Evolutionary conservation across 306 rosid species (phyloP).

Genomic region (Prunus fruticosa): DNA sequence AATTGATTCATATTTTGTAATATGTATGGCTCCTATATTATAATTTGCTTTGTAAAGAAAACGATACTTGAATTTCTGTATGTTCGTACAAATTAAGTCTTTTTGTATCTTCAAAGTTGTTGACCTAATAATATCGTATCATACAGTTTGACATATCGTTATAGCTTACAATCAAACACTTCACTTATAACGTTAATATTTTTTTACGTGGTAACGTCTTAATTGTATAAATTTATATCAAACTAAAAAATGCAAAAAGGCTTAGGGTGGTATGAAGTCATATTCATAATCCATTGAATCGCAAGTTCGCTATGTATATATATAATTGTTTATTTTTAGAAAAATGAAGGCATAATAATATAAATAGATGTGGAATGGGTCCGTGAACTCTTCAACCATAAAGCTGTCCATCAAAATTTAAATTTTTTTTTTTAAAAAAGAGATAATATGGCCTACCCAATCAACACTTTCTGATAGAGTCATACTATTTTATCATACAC

Average conservation of each 20-base stretch:
- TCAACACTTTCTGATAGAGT: background rate
- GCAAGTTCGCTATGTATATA: background rate
- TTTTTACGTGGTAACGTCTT: background rate
- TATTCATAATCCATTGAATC: constrained; percentile 1
- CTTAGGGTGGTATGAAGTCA: constrained; percentile 2
- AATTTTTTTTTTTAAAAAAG: background rate
- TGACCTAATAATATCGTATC: too few relatives aligned
- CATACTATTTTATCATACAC: background rate
- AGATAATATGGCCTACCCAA: background rate
- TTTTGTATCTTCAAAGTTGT: too few relatives aligned
- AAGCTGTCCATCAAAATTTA: background rate
- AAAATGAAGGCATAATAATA: background rate
- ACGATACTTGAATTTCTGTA: background rate
- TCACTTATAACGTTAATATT: too few relatives aligned
- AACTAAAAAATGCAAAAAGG: background rate
- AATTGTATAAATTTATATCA: background rate
- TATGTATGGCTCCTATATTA: background rate
- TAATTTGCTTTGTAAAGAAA: background rate
- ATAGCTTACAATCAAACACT: too few relatives aligned
- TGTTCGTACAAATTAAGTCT: too few relatives aligned
- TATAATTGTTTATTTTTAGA: too few relatives aligned
- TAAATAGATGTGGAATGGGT: background rate
- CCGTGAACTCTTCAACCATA: background rate
- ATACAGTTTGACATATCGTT: too few relatives aligned
- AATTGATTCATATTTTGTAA: background rate